These are phyloP conservation scores for Rhododendron griersonianum DNA, from an alignment of 148 eudicot species.

Conservation along the genomic window DNA sequence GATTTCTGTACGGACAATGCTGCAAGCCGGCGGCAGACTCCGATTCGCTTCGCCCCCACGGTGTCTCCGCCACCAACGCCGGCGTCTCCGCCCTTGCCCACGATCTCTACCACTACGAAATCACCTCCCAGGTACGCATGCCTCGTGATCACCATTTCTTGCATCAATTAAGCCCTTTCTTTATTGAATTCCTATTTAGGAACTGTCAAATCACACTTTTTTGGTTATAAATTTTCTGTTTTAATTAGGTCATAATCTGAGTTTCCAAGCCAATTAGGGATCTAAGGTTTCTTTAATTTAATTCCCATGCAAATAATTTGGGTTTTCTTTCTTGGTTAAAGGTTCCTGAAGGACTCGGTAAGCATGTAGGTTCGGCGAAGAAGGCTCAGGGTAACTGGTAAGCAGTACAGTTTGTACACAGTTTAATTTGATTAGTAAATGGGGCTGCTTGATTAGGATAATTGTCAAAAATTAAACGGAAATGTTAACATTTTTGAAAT, in stretches of 20 bases:
- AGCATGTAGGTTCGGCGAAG: constrained; percentile 79
- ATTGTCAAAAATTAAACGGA: background rate
- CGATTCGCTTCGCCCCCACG: constrained; percentile 52
- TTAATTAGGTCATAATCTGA: background rate
- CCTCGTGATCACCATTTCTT: background rate
- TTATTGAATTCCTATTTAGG: background rate
- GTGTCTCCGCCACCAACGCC: constrained; percentile 36
- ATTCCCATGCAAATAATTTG: background rate
- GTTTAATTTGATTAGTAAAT: background rate
- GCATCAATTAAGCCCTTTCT: background rate
- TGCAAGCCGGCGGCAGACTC: constrained; percentile 42
- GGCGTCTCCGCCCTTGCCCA: constrained; percentile 78
- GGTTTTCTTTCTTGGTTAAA: constrained; percentile 3
- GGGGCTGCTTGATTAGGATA: background rate
- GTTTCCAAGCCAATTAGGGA: constrained; percentile 9
- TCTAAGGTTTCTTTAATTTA: background rate
- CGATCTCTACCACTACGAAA: constrained; percentile 76
- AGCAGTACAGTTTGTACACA: background rate
- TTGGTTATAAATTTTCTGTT: background rate
- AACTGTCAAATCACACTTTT: background rate
- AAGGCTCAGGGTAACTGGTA: constrained; percentile 96
- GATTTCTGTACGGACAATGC: constrained; percentile 46
- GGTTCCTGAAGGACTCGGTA: constrained; percentile 79
- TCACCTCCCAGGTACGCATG: constrained; percentile 59
- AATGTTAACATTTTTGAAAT: background rate